Conservation (phyloP, 345 rosid genomes). For the Citrus mangshanensis region DNA sequence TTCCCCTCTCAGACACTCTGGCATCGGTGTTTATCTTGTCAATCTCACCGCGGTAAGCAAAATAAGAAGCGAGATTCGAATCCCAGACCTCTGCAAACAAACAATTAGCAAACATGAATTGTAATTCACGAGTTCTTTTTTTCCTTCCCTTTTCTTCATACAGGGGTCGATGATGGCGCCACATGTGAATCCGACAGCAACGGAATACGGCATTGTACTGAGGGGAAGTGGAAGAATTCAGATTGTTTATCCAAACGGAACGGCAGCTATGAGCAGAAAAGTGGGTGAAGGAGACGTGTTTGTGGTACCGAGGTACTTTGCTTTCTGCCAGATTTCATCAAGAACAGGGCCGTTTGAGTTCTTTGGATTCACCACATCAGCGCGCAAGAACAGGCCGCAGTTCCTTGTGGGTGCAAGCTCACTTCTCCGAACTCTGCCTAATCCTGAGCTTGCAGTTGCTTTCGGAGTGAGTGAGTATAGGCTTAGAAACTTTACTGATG, state of each 20-base stretch:
- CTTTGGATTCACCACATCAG: constrained; percentile 86
- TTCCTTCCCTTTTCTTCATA: neutral
- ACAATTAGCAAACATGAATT: too few relatives aligned
- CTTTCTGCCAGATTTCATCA: constrained; percentile 84
- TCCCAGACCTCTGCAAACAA: neutral
- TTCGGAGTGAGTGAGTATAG: constrained; percentile 52
- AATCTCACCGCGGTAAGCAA: constrained; percentile 73
- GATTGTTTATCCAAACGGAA: constrained; percentile 75
- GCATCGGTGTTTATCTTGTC: constrained; percentile 66
- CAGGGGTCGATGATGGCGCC: constrained; percentile 99
- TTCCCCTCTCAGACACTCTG: constrained; percentile 57
- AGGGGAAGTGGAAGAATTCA: constrained; percentile 69
- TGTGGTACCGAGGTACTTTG: constrained; percentile 79
- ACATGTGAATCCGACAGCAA: constrained; percentile 77
- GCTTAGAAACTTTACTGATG: constrained; percentile 29
- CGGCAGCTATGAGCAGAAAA: constrained; percentile 47
- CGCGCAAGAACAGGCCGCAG: constrained; percentile 73
- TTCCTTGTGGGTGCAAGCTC: constrained; percentile 72
- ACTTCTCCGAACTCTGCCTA: constrained; percentile 34
- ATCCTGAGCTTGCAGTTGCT: constrained; percentile 52
- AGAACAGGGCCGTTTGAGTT: constrained; percentile 57
- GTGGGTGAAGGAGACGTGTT: constrained; percentile 72
- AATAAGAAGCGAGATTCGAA: neutral
- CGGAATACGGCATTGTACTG: constrained; percentile 75
- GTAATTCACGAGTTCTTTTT: neutral